Evolutionary conservation across 2,329 filamentous ascomycete genomes (phyloP), one percentile per base, ranked within the genome.

Genomic region (Eurotiales sp.): DNA sequence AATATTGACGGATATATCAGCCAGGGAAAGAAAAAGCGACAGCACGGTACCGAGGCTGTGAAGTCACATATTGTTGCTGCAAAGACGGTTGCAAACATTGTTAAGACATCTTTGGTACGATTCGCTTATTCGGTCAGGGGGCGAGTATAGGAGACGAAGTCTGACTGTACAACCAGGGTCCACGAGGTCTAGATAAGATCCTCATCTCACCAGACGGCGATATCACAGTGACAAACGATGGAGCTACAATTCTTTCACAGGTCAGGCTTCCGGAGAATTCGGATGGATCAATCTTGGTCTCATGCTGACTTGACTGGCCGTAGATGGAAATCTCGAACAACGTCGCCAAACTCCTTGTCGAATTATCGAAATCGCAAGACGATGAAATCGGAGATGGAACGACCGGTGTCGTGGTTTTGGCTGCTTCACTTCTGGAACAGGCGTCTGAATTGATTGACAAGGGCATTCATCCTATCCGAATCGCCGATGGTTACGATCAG

Each of bases 261-360:
- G 77, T 78, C 65, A 56, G 68, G 34, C 17, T 17, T n/a, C n/a
- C n/a, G n/a, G n/a, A n/a, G n/a, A n/a, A n/a, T n/a, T n/a, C n/a
- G n/a, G n/a, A n/a, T n/a, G n/a, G n/a, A n/a, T n/a, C n/a, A n/a
- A n/a, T 21, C 8, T 21, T 15, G 7, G 4, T 5, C n/a, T 8
- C 39, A 54, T 51, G 29, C 25, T 41, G 19, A 30, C 30, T 39
- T 21, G 43, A 30, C 46, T 48, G 48, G n/a, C n/a, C n/a, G 11
- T 46, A 95, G 81, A 99, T 99, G 93, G 93, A 99, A 77, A 92
- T 99, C 62, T 88, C 89, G 61, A 97, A 99, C 80, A 92, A 97
- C 73, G 90, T 99, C 56, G 93, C 93, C 56, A 97, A 97, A 77
- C 81, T 99, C 46, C 78, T 99, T 54, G 93, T 99, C 45, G 92